phyloP scores from a whole-genome alignment of 768 basidiomycete genomes.

The Cantharellus cinnabarinus region DNA sequence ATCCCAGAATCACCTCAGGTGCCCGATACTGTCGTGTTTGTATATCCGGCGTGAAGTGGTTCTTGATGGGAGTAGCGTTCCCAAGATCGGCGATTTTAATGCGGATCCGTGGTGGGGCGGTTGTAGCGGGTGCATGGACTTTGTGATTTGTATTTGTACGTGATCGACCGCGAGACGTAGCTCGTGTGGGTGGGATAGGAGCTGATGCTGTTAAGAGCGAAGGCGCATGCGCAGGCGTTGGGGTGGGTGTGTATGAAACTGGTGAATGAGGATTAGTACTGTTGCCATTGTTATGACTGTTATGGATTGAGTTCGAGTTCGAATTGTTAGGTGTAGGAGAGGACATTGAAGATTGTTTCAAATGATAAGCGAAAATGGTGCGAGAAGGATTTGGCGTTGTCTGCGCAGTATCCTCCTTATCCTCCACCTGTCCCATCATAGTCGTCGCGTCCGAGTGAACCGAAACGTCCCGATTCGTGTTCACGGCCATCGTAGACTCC shows the following conservation, averaged over 20 bases:
- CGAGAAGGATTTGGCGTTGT: neutral
- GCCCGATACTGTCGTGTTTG: slow-evolving; percentile 92
- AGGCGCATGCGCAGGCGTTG: neutral
- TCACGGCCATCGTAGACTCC: neutral
- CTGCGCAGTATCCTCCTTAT: neutral
- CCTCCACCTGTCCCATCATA: neutral
- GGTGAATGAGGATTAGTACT: neutral
- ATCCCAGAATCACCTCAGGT: slow-evolving; percentile 84
- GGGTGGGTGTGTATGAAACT: neutral
- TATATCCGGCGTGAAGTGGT: slow-evolving; percentile 86
- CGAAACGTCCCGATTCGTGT: neutral
- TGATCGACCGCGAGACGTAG: neutral
- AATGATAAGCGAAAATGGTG: neutral
- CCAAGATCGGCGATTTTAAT: slow-evolving; percentile 91
- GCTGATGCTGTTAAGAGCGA: neutral
- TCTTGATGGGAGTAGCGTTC: slow-evolving; percentile 78
- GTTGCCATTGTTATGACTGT: too few relatives aligned
- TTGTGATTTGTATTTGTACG: too few relatives aligned
- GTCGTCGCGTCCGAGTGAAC: neutral
- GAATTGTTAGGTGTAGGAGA: too few relatives aligned
- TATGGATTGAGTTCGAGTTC: too few relatives aligned
- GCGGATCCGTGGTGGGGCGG: slow-evolving; percentile 33
- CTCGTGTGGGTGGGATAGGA: neutral
- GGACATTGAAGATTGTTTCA: too few relatives aligned
- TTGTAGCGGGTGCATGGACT: slow-evolving; percentile 6